A percentile compares a stretch with the other conserved stretches of the same genome.
Conservation (phyloP, 2,329 filamentous ascomycete species). For the Dactylellina sp. region DNA sequence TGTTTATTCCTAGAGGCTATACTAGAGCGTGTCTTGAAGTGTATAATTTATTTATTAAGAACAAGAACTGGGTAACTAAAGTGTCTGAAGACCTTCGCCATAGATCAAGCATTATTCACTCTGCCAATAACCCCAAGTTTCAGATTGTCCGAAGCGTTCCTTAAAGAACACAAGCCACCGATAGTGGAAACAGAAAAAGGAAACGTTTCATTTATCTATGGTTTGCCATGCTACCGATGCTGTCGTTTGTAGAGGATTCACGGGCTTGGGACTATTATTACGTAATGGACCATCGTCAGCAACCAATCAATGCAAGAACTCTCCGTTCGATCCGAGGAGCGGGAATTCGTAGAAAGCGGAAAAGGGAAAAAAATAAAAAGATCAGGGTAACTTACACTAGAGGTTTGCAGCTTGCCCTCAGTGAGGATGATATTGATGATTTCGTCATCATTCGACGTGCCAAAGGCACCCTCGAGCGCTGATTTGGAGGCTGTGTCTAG, state of each 20-base stretch:
- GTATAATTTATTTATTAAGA: too few relatives aligned
- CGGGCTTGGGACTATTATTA: conserved; percentile 12
- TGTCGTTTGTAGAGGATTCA: conserved; percentile 47
- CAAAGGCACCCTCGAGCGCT: conserved; percentile 38
- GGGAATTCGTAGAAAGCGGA: too few relatives aligned
- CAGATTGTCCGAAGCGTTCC: too few relatives aligned
- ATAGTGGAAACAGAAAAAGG: background rate
- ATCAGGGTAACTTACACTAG: conserved; percentile 19
- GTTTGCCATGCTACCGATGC: conserved; percentile 40
- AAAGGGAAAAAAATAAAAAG: background rate
- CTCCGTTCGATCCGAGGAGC: too few relatives aligned
- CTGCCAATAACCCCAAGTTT: too few relatives aligned
- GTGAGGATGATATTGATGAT: conserved; percentile 40
- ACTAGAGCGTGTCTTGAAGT: too few relatives aligned
- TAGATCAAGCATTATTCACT: too few relatives aligned
- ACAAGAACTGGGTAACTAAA: too few relatives aligned
- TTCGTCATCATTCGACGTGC: conserved; percentile 33
- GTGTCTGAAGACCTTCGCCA: too few relatives aligned
- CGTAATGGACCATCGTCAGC: background rate
- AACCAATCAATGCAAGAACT: too few relatives aligned
- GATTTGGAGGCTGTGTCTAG: conserved; percentile 46
- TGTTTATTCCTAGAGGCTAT: too few relatives aligned
- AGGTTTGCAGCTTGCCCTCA: conserved; percentile 33
- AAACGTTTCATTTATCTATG: conserved; percentile 31
- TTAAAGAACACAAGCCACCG: background rate